Base-by-base conservation (phyloP, 1,139 yeast species). In the Arxiozyma heterogenica region DNA sequence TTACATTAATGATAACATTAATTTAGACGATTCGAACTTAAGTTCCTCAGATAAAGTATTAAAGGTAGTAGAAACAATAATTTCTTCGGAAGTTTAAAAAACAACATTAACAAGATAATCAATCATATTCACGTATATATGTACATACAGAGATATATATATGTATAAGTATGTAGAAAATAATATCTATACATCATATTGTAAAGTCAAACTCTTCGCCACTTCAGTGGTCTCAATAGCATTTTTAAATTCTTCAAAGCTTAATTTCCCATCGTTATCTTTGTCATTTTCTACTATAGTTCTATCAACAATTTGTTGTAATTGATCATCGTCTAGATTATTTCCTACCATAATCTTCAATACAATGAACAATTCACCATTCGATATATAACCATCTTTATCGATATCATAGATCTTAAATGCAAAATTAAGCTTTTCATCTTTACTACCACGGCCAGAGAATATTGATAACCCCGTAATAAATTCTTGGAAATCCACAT, bases 281-380 rank as follows among this genome's bases (percentile, higher is more conserved):
- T 71, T 68, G 66, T 94, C 99, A 43, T 94, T 94, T 68, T 93
- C 98, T 84, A 90, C 83, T 62, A 94, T 89, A 0, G 98, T 90
- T 70, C 94, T 83, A 69, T 94, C 98, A 18, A 91, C 97, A 56
- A 91, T 81, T 70, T 93, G 98, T 69, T 94, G 99, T 58, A 94
- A 75, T 65, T 93, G 97, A 43, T 81, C 83, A 57, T 88, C 95
- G 59, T 83, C 86, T 56, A 94, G 73, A 65, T 93, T 91, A 63
- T 83, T 85, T 3, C 98, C 98, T 44, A 93, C 98, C 98, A 94
- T 94, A 83, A 89, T 87, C 71, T 93, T 88, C 74, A 94, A 77
- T 47, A 94, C 98, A 50, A 93, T 78, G 66, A 85, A 94, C 55
- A 94, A 73, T 71, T 94, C 99, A 23, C 98, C 98, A 66, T 93